These are phyloP conservation scores for Pholiota conissans DNA, from an alignment of 768 basidiomycete species.

Conservation along the genomic window DNA sequence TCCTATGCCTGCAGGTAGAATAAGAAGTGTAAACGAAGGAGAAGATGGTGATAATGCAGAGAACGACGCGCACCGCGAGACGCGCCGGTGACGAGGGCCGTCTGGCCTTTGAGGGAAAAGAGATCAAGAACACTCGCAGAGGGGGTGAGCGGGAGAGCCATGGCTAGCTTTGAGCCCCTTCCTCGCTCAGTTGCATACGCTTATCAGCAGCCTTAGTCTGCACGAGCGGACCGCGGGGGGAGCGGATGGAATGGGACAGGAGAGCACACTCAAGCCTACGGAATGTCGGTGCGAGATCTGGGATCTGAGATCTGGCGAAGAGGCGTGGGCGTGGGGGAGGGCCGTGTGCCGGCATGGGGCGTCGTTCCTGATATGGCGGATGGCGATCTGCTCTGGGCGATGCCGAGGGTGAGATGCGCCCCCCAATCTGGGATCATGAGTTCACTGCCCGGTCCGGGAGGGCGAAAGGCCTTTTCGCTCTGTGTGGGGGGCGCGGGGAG, in stretches of 20 bases:
- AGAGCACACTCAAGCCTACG: no score
- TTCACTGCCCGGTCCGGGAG: neutral
- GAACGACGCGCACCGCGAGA: conserved; percentile 56
- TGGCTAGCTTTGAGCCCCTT: neutral
- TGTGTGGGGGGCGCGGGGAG: neutral
- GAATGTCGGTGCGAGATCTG: neutral
- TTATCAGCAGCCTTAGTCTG: neutral
- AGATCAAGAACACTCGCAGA: conserved; percentile 49
- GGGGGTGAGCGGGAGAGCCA: conserved; percentile 44
- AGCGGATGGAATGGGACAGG: no score
- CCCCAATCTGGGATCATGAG: no score
- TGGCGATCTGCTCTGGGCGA: conserved; percentile 1
- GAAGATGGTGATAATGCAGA: conserved; percentile 1
- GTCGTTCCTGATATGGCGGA: neutral
- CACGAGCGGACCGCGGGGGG: neutral
- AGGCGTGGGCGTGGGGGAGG: no score
- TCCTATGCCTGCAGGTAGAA: conserved; percentile 41
- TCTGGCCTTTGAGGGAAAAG: conserved; percentile 67
- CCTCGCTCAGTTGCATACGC: no score
- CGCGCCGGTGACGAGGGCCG: conserved; percentile 79
- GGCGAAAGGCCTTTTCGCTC: neutral
- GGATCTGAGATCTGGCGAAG: no score
- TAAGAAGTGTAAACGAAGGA: neutral
- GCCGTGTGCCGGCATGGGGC: no score
- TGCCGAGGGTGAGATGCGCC: neutral